These are phyloP conservation scores for Ogataea haglerorum DNA, from an alignment of 805 yeast species.

Conservation along the genomic window DNA sequence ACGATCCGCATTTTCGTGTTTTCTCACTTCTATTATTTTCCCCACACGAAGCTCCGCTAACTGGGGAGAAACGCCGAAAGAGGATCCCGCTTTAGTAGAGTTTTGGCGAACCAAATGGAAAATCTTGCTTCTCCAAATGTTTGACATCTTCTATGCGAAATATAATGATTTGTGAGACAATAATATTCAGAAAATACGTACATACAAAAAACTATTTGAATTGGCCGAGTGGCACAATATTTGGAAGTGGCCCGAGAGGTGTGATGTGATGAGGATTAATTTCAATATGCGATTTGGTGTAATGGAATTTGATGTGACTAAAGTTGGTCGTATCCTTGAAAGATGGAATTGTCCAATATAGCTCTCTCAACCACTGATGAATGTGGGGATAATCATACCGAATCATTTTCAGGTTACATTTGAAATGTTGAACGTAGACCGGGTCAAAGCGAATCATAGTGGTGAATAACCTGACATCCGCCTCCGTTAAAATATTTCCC, in stretches of 20 bases:
- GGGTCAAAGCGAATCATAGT: conserved; percentile 91
- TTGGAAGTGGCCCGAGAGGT: conserved; percentile 84
- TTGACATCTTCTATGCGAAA: too few species aligned
- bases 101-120: too few species aligned
- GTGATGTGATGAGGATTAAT: conserved; percentile 84
- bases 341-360: conserved; percentile 72
- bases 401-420: conserved; percentile 81
- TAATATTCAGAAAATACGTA: neutral
- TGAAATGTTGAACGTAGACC: conserved; percentile 93
- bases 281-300: conserved; percentile 77
- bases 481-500: conserved; percentile 76
- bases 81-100: too few species aligned
- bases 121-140: too few species aligned
- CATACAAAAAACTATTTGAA: conserved; percentile 7
- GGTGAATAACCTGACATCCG: conserved; percentile 82
- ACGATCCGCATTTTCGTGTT: conserved; percentile 57
- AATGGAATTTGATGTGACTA: conserved; percentile 87
- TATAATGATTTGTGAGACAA: neutral
- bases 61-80: conserved; percentile 16
- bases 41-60: conserved; percentile 42
- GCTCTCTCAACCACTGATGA: conserved; percentile 74
- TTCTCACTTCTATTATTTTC: conserved; percentile 39
- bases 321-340: conserved; percentile 79
- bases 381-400: conserved; percentile 74
- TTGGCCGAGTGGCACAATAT: conserved; percentile 49